Evolutionary conservation across 2,329 filamentous ascomycete genomes (phyloP), one percentile per base, ranked within the genome.

Genomic region (Penicillium fuscoglaucum): DNA sequence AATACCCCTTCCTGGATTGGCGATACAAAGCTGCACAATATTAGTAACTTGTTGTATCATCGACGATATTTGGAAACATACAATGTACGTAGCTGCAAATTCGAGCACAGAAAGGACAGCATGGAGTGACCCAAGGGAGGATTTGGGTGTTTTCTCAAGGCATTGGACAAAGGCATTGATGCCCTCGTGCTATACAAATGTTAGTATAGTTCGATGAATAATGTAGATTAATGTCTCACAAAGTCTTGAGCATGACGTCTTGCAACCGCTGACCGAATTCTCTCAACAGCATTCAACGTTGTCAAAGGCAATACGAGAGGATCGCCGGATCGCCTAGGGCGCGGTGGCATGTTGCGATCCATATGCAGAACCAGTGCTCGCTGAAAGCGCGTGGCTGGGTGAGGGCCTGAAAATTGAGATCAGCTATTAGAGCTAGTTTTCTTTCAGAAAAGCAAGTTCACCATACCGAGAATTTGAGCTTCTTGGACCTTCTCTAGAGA

Each of bases 41-140:
- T 54, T 6, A 43, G 41, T 24, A 31, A 37, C 28, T 6, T 33
- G 12, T n/a, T 40, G 8, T n/a, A 24, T n/a, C 2, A 19, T 17
- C 9, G 1, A 15, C 8, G 6, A 39, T 19, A 29, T 47, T 28
- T 17, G n/a, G 6, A 26, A 35, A 51, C 53, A 21, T 28, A 63
- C 61, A 31, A 62, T 33, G 28, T 60, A 56, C 35, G 54, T 58
- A n/a, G 41, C 37, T 24, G 45, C 47, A 31, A 65, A 48, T 24
- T 65, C 63, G 7, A 64, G 21, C 15, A 65, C 47, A 24, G 57
- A 60, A 10, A 62, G 35, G 10, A 63, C 24, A 3, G 61, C 44
- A 26, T 63, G 61, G 17, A 63, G 43, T 1, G 41, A 45, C 3
- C 31, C 13, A 21, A 61, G 40, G 3, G 33, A 29, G 3, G 58